phyloP scores from a whole-genome alignment of 83 land plant genomes.

The Isoetes engelmannii region DNA sequence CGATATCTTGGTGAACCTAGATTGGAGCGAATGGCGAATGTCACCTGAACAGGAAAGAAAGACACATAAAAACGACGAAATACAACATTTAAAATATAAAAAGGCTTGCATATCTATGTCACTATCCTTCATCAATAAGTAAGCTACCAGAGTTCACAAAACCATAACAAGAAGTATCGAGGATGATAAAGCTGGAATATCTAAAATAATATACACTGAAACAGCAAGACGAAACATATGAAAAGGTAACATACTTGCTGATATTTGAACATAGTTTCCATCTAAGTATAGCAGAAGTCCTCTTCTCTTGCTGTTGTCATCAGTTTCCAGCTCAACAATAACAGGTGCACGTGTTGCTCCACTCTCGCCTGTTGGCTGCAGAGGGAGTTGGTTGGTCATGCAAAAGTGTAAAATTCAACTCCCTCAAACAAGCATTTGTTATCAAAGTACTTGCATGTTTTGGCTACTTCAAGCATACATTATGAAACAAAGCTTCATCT shows the following conservation, averaged over 20 bases:
- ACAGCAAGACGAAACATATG: background rate
- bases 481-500: too few species aligned
- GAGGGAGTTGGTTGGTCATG: background rate
- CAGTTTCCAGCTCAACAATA: constrained; percentile 2
- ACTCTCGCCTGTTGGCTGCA: constrained; percentile 14
- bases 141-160: too few species aligned
- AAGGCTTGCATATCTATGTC: background rate
- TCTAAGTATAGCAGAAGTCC: background rate
- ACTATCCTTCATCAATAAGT: too few species aligned
- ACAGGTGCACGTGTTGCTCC: constrained; percentile 17
- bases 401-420: background rate
- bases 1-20: background rate
- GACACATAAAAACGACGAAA: background rate
- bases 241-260: constrained; percentile 8
- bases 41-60: background rate
- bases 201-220: too few species aligned
- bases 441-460: too few species aligned
- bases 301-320: constrained; percentile 1
- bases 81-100: background rate
- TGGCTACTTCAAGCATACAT: too few species aligned
- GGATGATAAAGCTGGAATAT: too few species aligned
- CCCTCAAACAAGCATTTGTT: background rate
- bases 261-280: background rate
- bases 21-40: constrained; percentile 1
- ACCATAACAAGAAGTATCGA: too few species aligned